A percentile compares a stretch with the other conserved stretches of the same genome.
These are phyloP conservation scores for Plectosphaerella cucumerina DNA, from an alignment of 2,329 filamentous ascomycete species.

Conservation along the genomic window DNA sequence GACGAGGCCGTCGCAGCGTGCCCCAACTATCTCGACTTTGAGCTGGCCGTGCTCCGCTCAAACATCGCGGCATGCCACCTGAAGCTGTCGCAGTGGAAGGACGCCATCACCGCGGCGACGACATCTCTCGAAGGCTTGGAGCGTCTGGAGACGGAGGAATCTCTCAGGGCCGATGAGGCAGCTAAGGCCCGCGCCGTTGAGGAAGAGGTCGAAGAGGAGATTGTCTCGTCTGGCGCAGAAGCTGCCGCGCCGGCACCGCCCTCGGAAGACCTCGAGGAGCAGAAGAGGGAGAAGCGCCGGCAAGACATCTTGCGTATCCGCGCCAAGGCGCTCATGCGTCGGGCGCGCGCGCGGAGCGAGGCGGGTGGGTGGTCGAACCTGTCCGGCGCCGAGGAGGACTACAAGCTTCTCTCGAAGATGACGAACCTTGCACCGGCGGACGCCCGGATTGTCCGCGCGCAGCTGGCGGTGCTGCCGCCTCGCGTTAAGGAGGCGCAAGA, in stretches of 20 bases:
- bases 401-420: slow-evolving; percentile 60
- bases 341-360: slow-evolving; percentile 68
- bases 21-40: slow-evolving; percentile 82
- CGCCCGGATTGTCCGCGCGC: slow-evolving; percentile 59
- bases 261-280: slow-evolving; percentile 19
- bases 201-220: slow-evolving; percentile 49
- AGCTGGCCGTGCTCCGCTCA: slow-evolving; percentile 79
- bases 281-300: slow-evolving; percentile 29
- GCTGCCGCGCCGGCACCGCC: slow-evolving; percentile 37
- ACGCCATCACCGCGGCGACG: slow-evolving; percentile 70
- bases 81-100: slow-evolving; percentile 81
- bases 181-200: slow-evolving; percentile 46
- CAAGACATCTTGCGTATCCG: slow-evolving; percentile 73
- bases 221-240: slow-evolving; percentile 55
- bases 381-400: slow-evolving; percentile 75
- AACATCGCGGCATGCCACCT: slow-evolving; percentile 89
- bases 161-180: slow-evolving; percentile 16
- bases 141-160: slow-evolving; percentile 40
- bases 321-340: slow-evolving; percentile 76
- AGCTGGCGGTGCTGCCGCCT: slow-evolving; percentile 62
- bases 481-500: slow-evolving; percentile 75
- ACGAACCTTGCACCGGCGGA: slow-evolving; percentile 62
- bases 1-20: slow-evolving; percentile 74
- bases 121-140: slow-evolving; percentile 70
- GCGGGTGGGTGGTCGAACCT: slow-evolving; percentile 76